Evolutionary conservation across 2,329 filamentous ascomycete species (phyloP).

Genomic region (Scorias spongiosa): DNA sequence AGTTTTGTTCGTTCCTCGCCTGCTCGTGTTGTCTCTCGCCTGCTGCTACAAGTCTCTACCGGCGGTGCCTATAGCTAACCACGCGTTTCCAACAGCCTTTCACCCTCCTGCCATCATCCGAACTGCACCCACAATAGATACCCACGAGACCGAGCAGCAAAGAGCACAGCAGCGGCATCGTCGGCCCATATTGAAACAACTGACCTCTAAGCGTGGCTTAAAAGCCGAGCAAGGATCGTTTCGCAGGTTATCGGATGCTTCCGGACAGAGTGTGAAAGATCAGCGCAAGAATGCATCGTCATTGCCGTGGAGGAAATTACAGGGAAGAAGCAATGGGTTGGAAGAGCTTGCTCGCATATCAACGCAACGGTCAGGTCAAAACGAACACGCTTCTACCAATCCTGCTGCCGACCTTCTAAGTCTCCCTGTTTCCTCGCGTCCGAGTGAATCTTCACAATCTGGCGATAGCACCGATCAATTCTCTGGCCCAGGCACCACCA

Average conservation of each 20-base stretch:
- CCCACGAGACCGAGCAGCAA: slow-evolving; percentile 5
- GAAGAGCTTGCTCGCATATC: slow-evolving; percentile 26
- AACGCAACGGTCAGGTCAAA: slow-evolving; percentile 25
- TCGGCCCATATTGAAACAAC: slow-evolving; percentile 13
- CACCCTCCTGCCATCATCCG: slow-evolving; percentile 62
- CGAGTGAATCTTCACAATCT: slow-evolving; percentile 76
- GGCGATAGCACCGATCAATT: slow-evolving; percentile 43
- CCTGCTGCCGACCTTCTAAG: slow-evolving; percentile 31
- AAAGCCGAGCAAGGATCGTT: neutral
- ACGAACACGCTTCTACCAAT: neutral
- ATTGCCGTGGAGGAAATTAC: slow-evolving; percentile 14
- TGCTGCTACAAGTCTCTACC: slow-evolving; percentile 31
- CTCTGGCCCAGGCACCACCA: neutral
- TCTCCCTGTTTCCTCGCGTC: slow-evolving; percentile 37
- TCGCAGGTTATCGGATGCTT: slow-evolving; percentile 4
- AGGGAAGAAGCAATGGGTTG: slow-evolving; percentile 17
- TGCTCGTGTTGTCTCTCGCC: no score
- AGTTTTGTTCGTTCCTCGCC: slow-evolving; percentile 5
- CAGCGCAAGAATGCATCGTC: slow-evolving; percentile 11
- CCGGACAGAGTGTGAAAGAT: slow-evolving; percentile 4
- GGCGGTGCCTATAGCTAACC: slow-evolving; percentile 20
- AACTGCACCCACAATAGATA: slow-evolving; percentile 60
- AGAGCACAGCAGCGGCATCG: slow-evolving; percentile 3
- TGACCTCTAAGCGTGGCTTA: slow-evolving; percentile 7
- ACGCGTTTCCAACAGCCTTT: neutral